Base-by-base conservation (phyloP, 139 green algal species). In the Chlorella sp. region DNA sequence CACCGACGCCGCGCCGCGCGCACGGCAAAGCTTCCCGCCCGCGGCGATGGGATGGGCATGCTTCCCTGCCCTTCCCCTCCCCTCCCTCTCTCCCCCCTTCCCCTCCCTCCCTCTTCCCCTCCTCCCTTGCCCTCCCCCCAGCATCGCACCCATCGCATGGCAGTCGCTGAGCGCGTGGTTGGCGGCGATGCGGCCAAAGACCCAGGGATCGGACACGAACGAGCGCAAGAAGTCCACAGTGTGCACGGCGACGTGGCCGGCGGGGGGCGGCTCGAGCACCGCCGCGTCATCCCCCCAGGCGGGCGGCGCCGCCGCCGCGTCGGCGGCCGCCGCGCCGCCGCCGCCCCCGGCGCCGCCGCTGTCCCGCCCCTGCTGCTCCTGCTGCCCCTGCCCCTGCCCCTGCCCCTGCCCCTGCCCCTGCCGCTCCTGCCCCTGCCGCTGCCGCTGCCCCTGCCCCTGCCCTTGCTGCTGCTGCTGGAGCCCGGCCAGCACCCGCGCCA, bases 211-310 rank as follows among this genome's bases (percentile, higher is more conserved):
- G 36, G 81, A 67, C 25, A 93, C 80, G 62, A 96, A 89, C 31
- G 82, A 63, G 8, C 83, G 80, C 79, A 98, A 97, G 35, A 96
- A 97, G 79, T 98, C 94, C 31, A 98, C 87, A 5, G 90, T 96
- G 19, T 96, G 92, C 35, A 98, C 80, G 15, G 77, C 59, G 8
- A 95, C 77, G 60, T 88, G 84, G n/a, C 91, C 92, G 0, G 77
- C 50, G 0, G 85, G 81, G 8, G 90, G 86, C 0, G 80, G 67
- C 17, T 74, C 61, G 29, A 93, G 70, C 41, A 96, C 70, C 1
- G 91, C 92, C 5, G 91, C 88, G 65, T 96, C 92, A 69, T 96
- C 92, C 14, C n/a, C n/a, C n/a, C n/a, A n/a, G n/a, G n/a, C n/a
- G n/a, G n/a, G n/a, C n/a, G n/a, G n/a, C n/a, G n/a, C n/a, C n/a